Evolutionary conservation across 73 alveolate species (phyloP).

Genomic region (Stentor roeselii): DNA sequence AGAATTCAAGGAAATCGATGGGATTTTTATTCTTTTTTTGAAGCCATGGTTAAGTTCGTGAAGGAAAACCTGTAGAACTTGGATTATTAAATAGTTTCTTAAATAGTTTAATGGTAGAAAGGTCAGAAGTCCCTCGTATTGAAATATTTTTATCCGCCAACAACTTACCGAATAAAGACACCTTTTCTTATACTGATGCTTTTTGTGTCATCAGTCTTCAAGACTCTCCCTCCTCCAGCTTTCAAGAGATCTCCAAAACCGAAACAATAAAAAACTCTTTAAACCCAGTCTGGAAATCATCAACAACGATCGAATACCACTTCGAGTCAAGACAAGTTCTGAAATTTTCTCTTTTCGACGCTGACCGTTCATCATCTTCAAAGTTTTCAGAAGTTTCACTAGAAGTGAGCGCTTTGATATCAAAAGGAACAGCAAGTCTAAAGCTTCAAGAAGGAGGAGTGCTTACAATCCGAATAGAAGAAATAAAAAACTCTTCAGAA

Average conservation of each 20-base stretch:
- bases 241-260: constrained; percentile 46
- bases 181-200: constrained; percentile 66
- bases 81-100: no score
- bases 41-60: no score
- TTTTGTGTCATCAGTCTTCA: not conserved
- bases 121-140: not conserved
- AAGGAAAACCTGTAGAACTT: no score
- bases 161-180: constrained; percentile 56
- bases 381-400: constrained; percentile 55
- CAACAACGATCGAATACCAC: constrained; percentile 53
- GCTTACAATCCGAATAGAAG: constrained; percentile 52
- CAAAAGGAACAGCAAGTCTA: constrained; percentile 36
- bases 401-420: constrained; percentile 65
- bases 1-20: no score
- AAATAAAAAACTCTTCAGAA: constrained; percentile 40
- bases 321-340: constrained; percentile 68
- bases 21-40: no score
- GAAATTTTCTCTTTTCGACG: constrained; percentile 59
- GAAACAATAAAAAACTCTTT: constrained; percentile 60
- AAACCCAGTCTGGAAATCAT: constrained; percentile 65
- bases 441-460: constrained; percentile 38
- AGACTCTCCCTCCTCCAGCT: not conserved
- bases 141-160: constrained; percentile 61
- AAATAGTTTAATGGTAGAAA: not conserved
- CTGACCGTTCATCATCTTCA: constrained; percentile 52